Evolutionary conservation across 176 grass and related monocot species (phyloP).

Genomic region (Eleusine indica): DNA sequence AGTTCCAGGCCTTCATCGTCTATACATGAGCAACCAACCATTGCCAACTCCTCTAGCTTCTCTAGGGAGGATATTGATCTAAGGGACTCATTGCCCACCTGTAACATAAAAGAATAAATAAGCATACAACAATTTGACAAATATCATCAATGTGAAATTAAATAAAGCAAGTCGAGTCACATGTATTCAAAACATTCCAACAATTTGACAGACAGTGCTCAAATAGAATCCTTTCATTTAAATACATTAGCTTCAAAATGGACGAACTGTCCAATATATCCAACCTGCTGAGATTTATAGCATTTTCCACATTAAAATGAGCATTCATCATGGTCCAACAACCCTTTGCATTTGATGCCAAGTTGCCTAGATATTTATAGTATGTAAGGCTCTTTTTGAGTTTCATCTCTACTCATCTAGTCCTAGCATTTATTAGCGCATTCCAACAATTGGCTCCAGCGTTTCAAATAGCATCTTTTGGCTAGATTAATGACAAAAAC

Average conservation of each 20-base stretch:
- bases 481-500: no score
- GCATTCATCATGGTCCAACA: no score
- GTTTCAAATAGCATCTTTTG: no score
- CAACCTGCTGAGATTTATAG: neutral
- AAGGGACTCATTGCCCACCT: conserved; percentile 84
- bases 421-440: no score
- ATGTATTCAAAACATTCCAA: neutral
- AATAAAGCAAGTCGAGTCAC: neutral
- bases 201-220: neutral
- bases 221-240: neutral
- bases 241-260: conserved; percentile 10
- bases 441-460: no score
- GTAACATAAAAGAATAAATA: conserved; percentile 27
- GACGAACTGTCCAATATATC: neutral
- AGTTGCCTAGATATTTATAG: no score
- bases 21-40: conserved; percentile 85
- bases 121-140: neutral
- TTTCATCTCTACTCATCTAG: no score
- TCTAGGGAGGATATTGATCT: conserved; percentile 81
- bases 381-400: no score
- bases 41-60: conserved; percentile 76
- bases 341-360: no score
- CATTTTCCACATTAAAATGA: neutral
- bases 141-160: neutral
- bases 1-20: conserved; percentile 81